A percentile compares a stretch with the other conserved stretches of the same genome.
Evolutionary conservation across 2,329 filamentous ascomycete genomes (phyloP).

Genomic region (Monosporascus cannonballus): DNA sequence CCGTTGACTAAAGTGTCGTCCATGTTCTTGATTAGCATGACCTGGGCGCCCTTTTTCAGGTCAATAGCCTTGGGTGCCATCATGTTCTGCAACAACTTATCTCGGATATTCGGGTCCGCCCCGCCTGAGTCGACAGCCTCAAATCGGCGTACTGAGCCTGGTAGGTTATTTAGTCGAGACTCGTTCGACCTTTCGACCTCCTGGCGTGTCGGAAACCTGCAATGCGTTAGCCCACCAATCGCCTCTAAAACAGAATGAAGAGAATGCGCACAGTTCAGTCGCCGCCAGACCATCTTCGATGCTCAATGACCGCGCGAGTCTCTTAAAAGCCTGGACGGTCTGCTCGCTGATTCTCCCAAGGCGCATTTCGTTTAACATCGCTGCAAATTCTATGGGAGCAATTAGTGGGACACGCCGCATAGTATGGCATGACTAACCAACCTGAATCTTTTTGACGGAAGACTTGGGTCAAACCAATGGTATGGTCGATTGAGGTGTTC

Average conservation of each 20-base stretch:
- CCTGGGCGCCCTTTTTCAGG: slow-evolving; percentile 87
- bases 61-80: slow-evolving; percentile 81
- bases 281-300: slow-evolving; percentile 72
- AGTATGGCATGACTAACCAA: slow-evolving; percentile 26
- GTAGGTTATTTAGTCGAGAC: slow-evolving; percentile 63
- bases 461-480: slow-evolving; percentile 89
- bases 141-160: slow-evolving; percentile 62
- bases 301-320: slow-evolving; percentile 62
- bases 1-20: slow-evolving; percentile 93
- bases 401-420: slow-evolving; percentile 17
- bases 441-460: slow-evolving; percentile 87
- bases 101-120: slow-evolving; percentile 58
- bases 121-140: slow-evolving; percentile 67
- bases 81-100: slow-evolving; percentile 79
- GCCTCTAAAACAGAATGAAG: neutral
- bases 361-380: slow-evolving; percentile 97
- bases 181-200: slow-evolving; percentile 88
- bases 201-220: slow-evolving; percentile 74
- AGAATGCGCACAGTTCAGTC: slow-evolving; percentile 64
- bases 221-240: slow-evolving; percentile 14
- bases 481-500: slow-evolving; percentile 89
- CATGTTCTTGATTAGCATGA: slow-evolving; percentile 99
- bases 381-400: slow-evolving; percentile 61
- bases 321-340: slow-evolving; percentile 72
- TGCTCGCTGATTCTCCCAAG: slow-evolving; percentile 72